Evolutionary conservation across 495 filamentous ascomycete species (phyloP).

Genomic region (Penicillium cosmopolitanum): DNA sequence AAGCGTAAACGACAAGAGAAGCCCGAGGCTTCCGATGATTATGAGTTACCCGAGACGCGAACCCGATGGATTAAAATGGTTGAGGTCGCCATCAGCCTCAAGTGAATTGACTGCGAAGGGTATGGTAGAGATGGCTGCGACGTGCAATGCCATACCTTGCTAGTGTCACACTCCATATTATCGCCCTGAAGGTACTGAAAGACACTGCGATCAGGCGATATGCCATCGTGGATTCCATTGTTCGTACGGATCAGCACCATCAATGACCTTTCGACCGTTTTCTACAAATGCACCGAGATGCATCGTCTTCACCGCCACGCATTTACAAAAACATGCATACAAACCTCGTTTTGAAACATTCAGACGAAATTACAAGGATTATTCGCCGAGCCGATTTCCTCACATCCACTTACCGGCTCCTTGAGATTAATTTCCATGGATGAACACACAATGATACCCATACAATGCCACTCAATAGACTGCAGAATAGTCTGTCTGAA

Average conservation of each 20-base stretch:
- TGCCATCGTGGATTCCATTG: background rate
- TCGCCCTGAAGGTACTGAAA: background rate
- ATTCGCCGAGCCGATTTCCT: no score
- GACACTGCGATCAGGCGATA: background rate
- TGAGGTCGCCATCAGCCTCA: slow-evolving; percentile 63
- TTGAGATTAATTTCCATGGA: background rate
- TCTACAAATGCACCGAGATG: background rate
- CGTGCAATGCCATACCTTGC: background rate
- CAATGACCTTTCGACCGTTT: background rate
- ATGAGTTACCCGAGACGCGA: slow-evolving; percentile 62
- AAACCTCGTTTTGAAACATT: no score
- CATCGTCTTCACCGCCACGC: background rate
- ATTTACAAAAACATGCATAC: no score
- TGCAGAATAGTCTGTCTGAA: background rate
- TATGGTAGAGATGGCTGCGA: background rate
- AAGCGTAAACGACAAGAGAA: slow-evolving; percentile 41
- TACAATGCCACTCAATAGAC: background rate
- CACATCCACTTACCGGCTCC: no score
- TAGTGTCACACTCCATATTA: background rate
- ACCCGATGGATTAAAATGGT: slow-evolving; percentile 68
- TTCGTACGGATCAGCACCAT: background rate
- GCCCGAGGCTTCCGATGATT: slow-evolving; percentile 37
- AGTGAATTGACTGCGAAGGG: slow-evolving; percentile 38
- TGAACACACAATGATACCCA: background rate
- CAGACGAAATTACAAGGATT: no score